Evolutionary conservation across 2,329 filamentous ascomycete species (phyloP).

Genomic region (Botrytis fragariae): DNA sequence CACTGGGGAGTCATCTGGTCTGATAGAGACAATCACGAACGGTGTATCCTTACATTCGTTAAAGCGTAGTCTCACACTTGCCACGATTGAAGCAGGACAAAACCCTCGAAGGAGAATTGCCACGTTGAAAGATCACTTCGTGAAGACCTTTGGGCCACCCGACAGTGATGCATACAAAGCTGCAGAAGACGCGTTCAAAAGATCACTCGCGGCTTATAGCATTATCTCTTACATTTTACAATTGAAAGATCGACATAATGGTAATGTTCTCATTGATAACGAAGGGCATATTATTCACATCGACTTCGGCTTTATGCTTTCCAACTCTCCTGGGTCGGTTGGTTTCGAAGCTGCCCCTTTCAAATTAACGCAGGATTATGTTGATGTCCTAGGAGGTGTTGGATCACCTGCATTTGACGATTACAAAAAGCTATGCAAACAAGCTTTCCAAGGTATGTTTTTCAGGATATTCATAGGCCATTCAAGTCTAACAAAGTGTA

Average conservation of each 20-base stretch:
- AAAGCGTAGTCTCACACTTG: slow-evolving; percentile 76
- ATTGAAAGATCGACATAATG: slow-evolving; percentile 83
- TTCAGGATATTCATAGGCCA: not conserved
- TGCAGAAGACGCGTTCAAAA: slow-evolving; percentile 75
- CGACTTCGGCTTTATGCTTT: slow-evolving; percentile 88
- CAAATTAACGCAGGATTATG: slow-evolving; percentile 82
- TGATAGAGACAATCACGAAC: slow-evolving; percentile 86
- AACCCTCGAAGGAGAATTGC: slow-evolving; percentile 75
- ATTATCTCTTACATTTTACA: slow-evolving; percentile 82
- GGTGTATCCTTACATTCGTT: slow-evolving; percentile 84
- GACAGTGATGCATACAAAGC: slow-evolving; percentile 67
- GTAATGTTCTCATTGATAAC: slow-evolving; percentile 81
- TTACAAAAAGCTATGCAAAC: slow-evolving; percentile 77
- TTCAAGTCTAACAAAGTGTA: slow-evolving; percentile 36
- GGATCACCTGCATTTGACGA: slow-evolving; percentile 68
- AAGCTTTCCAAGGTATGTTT: slow-evolving; percentile 72
- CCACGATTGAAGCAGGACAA: slow-evolving; percentile 67
- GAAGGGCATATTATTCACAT: slow-evolving; percentile 86
- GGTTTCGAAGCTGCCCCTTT: slow-evolving; percentile 86
- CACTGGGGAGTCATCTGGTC: slow-evolving; percentile 77
- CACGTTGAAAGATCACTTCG: slow-evolving; percentile 76
- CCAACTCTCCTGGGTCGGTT: slow-evolving; percentile 79
- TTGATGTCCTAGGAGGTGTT: slow-evolving; percentile 75
- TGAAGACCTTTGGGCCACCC: slow-evolving; percentile 71
- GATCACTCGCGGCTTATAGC: slow-evolving; percentile 81